Conservation (phyloP, 2,329 filamentous ascomycete species). For the Botrytis hyacinthi region DNA sequence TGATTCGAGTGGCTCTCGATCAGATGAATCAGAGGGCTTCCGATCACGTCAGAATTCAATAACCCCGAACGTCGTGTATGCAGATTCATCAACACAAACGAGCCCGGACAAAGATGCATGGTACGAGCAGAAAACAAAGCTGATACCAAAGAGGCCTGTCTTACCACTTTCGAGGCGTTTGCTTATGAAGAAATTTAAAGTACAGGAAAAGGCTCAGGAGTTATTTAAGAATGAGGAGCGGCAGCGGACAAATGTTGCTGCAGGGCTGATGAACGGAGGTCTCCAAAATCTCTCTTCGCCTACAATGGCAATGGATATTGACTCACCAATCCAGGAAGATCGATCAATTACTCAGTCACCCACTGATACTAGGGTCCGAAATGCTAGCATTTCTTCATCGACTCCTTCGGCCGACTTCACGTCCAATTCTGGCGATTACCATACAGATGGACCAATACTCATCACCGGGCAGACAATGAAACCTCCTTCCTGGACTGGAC, state of each 20-base stretch:
- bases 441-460: constrained; percentile 33
- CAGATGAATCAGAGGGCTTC: constrained; percentile 22
- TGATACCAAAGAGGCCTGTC: constrained; percentile 31
- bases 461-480: constrained; percentile 32
- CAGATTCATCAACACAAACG: constrained; percentile 36
- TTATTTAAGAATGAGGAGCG: constrained; percentile 20
- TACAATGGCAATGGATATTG: constrained; percentile 31
- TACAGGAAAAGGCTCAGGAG: constrained; percentile 26
- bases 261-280: constrained; percentile 21
- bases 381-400: constrained; percentile 33
- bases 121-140: constrained; percentile 31
- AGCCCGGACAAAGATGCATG: constrained; percentile 37
- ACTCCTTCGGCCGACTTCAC: constrained; percentile 31
- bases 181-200: constrained; percentile 35
- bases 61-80: constrained; percentile 32
- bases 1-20: constrained; percentile 21
- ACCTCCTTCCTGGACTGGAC: constrained; percentile 36
- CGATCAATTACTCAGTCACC: constrained; percentile 28
- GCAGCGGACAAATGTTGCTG: constrained; percentile 18
- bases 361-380: constrained; percentile 29
- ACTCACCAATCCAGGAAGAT: constrained; percentile 26
- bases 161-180: constrained; percentile 36
- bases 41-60: constrained; percentile 32
- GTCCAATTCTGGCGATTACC: constrained; percentile 29
- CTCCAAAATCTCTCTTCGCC: constrained; percentile 26